Base-by-base conservation (phyloP, 1,139 yeast species). In the Suhomyces taliae region DNA sequence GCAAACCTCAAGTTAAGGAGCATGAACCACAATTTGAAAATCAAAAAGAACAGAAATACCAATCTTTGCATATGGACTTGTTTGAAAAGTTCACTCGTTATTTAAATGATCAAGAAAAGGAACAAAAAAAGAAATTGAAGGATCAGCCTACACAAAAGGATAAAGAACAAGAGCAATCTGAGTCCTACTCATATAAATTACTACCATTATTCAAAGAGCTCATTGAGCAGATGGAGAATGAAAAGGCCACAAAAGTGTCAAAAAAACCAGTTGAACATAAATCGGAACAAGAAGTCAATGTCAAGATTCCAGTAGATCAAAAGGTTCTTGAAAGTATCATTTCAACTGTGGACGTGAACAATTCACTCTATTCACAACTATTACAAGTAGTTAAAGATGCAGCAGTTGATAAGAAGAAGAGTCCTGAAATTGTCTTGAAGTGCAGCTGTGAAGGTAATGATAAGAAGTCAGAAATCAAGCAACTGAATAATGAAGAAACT, bases 151-250 rank as follows among this genome's bases (percentile, higher is more conserved):
- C 9, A 29, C 32, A 29, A 29, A 9, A 29, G 7, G 11, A 29
- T 9, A 5, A 29, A 29, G 11, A 29, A 29, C 32, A 29, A 29
- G 11, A 14, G 4, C 33, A 11, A 6, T 15, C 29, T 15, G 27
- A 19, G 27, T 38, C 36, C 6, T 19, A 38, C 12, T 27, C 37
- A 11, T 41, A 45, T 34, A 39, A 38, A 15, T 27, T 47, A 34
- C 42, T 51, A 8, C 50, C 52, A 8, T 35, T 42, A 7, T 49
- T 51, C 38, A 48, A 51, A 33, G 51, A 51, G 31, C 36, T 51
- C 7, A 47, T 51, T 24, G 39, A 41, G 10, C 43, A 43, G 10
- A 43, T 49, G 47, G 47, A 46, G 33, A 38, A 39, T 3, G 45
- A 43, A 15, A 14, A 14, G 24, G 6, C 24, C 27, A 32, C n/a